Conservation (phyloP, 2,329 filamentous ascomycete genomes). For the Epichloe coenophiala region DNA sequence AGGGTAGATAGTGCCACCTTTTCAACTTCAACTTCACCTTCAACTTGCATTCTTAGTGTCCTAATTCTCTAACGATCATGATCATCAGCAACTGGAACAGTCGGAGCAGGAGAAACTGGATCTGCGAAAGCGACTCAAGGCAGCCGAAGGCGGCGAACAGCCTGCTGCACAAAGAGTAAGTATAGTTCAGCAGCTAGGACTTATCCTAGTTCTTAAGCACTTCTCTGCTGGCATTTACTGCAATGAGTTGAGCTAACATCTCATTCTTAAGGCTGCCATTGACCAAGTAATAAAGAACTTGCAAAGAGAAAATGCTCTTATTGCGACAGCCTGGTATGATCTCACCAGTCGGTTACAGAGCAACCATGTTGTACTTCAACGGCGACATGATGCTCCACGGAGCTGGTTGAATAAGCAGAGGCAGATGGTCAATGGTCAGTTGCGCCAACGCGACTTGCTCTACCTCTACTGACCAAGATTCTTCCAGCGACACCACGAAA, state of each 20-base stretch:
- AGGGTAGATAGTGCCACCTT: not conserved
- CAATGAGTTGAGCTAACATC: not conserved
- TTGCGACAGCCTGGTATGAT: constrained; percentile 78
- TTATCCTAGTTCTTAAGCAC: not conserved
- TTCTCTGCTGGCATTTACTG: not conserved
- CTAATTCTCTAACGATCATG: constrained; percentile 2
- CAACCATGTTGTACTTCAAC: constrained; percentile 66
- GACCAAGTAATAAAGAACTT: constrained; percentile 53
- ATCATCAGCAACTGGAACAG: constrained; percentile 41
- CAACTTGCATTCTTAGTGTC: not conserved
- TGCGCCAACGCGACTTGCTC: constrained; percentile 28
- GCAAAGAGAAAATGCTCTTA: constrained; percentile 63
- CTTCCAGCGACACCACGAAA: constrained; percentile 31
- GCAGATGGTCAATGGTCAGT: constrained; percentile 50
- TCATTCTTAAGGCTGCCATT: constrained; percentile 27
- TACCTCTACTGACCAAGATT: constrained; percentile 28
- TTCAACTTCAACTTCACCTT: not conserved
- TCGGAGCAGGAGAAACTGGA: constrained; percentile 43
- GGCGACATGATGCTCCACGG: constrained; percentile 59
- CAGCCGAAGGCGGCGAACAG: constrained; percentile 34
- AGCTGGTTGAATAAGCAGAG: constrained; percentile 81
- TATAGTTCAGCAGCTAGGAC: constrained; percentile 7
- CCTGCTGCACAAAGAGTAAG: constrained; percentile 40
- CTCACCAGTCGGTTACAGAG: constrained; percentile 66
- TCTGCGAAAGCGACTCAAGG: constrained; percentile 40